Evolutionary conservation across 257 asterid genomes (phyloP).

Genomic region (Nicotiana obtusifolia): DNA sequence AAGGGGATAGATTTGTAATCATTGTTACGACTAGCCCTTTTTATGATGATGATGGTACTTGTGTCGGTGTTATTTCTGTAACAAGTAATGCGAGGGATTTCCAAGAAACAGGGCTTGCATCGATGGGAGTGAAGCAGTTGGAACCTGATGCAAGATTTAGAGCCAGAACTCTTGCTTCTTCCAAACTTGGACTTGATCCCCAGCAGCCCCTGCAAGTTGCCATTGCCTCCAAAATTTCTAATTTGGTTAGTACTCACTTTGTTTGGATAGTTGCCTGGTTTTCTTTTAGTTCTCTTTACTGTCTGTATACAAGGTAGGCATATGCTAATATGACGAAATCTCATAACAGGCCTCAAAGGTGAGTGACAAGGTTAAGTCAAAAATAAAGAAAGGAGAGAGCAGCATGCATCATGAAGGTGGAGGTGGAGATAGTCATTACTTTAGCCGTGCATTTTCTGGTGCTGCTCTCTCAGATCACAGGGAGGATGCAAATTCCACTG

Average conservation of each 20-base stretch:
- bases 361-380: slow-evolving; percentile 80
- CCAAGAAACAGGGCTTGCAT: slow-evolving; percentile 32
- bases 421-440: slow-evolving; percentile 52
- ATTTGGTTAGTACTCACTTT: slow-evolving; percentile 49
- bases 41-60: slow-evolving; percentile 65
- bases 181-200: slow-evolving; percentile 64
- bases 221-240: slow-evolving; percentile 75
- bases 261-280: background rate
- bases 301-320: background rate
- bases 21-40: slow-evolving; percentile 65
- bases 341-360: slow-evolving; percentile 64
- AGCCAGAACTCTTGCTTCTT: slow-evolving; percentile 42
- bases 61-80: slow-evolving; percentile 62
- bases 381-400: slow-evolving; percentile 56
- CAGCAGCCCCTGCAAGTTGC: slow-evolving; percentile 83
- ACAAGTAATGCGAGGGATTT: slow-evolving; percentile 55
- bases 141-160: slow-evolving; percentile 39
- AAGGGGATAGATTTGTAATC: slow-evolving; percentile 49
- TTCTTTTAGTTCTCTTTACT: background rate
- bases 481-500: slow-evolving; percentile 87
- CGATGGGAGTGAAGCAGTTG: slow-evolving; percentile 23
- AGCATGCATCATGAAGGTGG: slow-evolving; percentile 55
- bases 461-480: slow-evolving; percentile 37
- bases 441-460: slow-evolving; percentile 50
- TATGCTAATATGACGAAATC: slow-evolving; percentile 25